Percentiles rank a stretch among this genome's conserved stretches.
Conservation (phyloP, 1,139 yeast genomes). For the Candida dubliniensis region DNA sequence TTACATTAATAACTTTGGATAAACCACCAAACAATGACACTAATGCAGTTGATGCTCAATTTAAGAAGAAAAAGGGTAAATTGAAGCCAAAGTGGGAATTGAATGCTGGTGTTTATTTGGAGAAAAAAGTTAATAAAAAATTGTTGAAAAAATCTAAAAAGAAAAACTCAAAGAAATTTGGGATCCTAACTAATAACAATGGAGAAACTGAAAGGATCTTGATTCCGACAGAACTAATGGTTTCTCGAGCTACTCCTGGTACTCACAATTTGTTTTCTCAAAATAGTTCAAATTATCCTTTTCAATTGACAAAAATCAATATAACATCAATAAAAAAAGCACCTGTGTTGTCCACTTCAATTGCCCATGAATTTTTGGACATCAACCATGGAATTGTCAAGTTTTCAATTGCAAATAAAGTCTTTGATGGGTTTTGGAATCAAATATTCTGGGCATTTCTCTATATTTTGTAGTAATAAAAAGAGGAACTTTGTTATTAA, state of each 20-base stretch:
- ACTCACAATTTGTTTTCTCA: slow-evolving; percentile 13
- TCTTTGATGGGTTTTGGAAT: background rate
- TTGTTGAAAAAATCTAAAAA: slow-evolving; percentile 9
- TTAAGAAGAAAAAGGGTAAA: slow-evolving; percentile 10
- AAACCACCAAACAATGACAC: slow-evolving; percentile 4
- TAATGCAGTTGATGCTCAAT: slow-evolving; percentile 3
- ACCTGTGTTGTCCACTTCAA: background rate
- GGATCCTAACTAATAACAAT: slow-evolving; percentile 2
- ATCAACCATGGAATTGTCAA: background rate
- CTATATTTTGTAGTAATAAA: slow-evolving; percentile 4
- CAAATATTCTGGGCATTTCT: slow-evolving; percentile 2
- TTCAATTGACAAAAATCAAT: background rate
- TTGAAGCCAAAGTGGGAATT: slow-evolving; percentile 14
- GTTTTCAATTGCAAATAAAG: background rate
- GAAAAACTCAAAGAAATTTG: slow-evolving; percentile 6
- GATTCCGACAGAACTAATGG: slow-evolving; percentile 9
- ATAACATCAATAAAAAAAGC: background rate
- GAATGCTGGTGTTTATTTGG: slow-evolving; percentile 13
- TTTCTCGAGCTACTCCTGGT: slow-evolving; percentile 10
- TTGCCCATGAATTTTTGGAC: background rate
- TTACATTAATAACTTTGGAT: background rate
- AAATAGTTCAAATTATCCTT: slow-evolving; percentile 3
- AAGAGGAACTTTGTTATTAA: background rate
- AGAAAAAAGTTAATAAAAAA: slow-evolving; percentile 14
- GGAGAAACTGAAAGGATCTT: slow-evolving; percentile 2